These are phyloP conservation scores for Mortierella polycephala DNA, from an alignment of 371 early-diverging fungal species.

Conservation along the genomic window DNA sequence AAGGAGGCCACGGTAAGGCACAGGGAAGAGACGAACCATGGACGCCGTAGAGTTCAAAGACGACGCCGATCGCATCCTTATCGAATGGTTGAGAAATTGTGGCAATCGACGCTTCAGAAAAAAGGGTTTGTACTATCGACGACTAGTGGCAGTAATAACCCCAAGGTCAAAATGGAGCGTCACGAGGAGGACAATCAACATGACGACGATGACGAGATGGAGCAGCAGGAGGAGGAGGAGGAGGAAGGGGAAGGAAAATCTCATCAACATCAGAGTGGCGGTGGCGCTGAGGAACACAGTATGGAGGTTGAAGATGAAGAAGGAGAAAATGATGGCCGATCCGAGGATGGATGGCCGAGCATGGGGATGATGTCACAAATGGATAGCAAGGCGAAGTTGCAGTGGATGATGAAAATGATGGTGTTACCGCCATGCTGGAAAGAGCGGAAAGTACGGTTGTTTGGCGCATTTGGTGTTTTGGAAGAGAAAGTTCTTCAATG, in stretches of 20 bases:
- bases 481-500: conserved; percentile 37
- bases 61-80: conserved; percentile 23
- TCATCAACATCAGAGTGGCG: too few relatives aligned
- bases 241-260: background rate
- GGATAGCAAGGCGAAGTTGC: conserved; percentile 20
- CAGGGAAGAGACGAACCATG: background rate
- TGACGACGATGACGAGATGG: background rate
- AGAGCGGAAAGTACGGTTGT: conserved; percentile 43
- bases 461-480: conserved; percentile 31
- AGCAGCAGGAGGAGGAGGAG: background rate
- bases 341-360: conserved; percentile 16
- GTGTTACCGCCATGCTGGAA: conserved; percentile 35
- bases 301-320: background rate
- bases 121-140: background rate
- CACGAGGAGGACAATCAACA: background rate
- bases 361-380: conserved; percentile 9
- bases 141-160: background rate
- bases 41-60: background rate
- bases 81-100: conserved; percentile 33
- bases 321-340: background rate
- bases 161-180: background rate
- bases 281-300: too few relatives aligned
- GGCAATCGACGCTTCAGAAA: conserved; percentile 41
- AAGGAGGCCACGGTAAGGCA: conserved; percentile 1
- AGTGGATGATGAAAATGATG: conserved; percentile 37